Base-by-base conservation (phyloP, 129 eudicot species). In the Glebionis coronaria region DNA sequence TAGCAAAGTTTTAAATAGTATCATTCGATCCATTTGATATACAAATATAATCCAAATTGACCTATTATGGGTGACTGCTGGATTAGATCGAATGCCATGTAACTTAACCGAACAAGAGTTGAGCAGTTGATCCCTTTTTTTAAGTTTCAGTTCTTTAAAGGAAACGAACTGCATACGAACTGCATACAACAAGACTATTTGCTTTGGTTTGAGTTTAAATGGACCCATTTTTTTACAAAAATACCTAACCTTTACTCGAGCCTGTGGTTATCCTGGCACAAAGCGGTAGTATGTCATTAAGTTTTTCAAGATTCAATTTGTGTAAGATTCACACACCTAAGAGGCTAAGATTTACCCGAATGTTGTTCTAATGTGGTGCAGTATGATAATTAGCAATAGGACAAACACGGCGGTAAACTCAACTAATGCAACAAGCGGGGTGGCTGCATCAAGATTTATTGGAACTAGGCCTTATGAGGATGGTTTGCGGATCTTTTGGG, bases 351-450 rank as follows among this genome's bases (percentile, higher is more conserved):
- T 63, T 64, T 25, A 65, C 21, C 51, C 21, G 29, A 25, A 20
- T 44, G 9, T 7, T 57, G 27, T 45, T 28, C 66, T 9, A 7
- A 56, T 45, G 67, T 73, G 65, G 67, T 80, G 88, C 95, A 90
- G 97, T 84, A 87, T 87, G 75, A 73, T 61, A 42, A 54, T 74
- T 27, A 85, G 83, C 76, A 85, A 87, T 75, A 87, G 72, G 58
- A 82, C 95, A 49, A 66, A 68, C 53, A 56, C 84, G 52, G 86
- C 55, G 27, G 95, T 77, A 76, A 90, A 87, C 75, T 72, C 97
- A 44, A 87, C 90, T 19, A 81, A 74, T 60, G 80, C 71, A 50
- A 87, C 89, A 63, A 84, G 91, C 50, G 73, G 81, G 9, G 88
- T 69, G 56, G 78, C 46, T 56, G 38, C 72, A 70, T 65, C 63